Conservation (phyloP, 139 green algal species). For the Picochlorum sp. region DNA sequence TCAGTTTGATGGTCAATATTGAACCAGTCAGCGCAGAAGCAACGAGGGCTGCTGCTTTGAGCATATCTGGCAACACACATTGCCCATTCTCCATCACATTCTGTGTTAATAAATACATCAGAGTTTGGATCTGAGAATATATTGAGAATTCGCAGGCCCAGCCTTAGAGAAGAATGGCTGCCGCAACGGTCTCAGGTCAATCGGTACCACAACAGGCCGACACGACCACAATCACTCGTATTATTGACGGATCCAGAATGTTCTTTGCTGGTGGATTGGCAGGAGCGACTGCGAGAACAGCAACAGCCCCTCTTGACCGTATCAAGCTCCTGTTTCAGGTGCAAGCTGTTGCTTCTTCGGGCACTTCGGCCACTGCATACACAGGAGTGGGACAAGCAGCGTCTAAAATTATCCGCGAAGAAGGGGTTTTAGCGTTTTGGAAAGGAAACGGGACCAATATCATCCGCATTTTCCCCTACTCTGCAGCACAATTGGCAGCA, state of each 20-base stretch:
- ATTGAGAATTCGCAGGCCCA: no score
- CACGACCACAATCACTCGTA: not conserved
- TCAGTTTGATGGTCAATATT: no score
- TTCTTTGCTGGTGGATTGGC: constrained; percentile 58
- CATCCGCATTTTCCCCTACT: constrained; percentile 91
- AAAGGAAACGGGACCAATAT: constrained; percentile 90
- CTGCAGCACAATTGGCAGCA: constrained; percentile 45
- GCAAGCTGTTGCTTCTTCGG: constrained; percentile 45
- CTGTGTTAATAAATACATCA: no score
- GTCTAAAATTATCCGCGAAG: constrained; percentile 78
- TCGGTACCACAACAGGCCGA: not conserved
- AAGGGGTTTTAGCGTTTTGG: constrained; percentile 84
- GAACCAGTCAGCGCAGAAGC: no score
- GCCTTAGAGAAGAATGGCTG: no score
- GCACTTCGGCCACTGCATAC: constrained; percentile 50
- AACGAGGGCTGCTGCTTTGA: no score
- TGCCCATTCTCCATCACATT: no score
- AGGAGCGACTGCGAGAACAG: constrained; percentile 58
- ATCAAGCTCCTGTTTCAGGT: constrained; percentile 97
- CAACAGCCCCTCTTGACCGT: constrained; percentile 67
- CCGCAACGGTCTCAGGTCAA: no score
- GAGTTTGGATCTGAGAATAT: no score
- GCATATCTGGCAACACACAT: no score
- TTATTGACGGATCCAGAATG: constrained; percentile 17
- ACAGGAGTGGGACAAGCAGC: constrained; percentile 76